Percentiles rank a stretch among this genome's conserved stretches.
phyloP scores from a whole-genome alignment of 192 early-diverging fungal genomes.

The Coemansia sp. region DNA sequence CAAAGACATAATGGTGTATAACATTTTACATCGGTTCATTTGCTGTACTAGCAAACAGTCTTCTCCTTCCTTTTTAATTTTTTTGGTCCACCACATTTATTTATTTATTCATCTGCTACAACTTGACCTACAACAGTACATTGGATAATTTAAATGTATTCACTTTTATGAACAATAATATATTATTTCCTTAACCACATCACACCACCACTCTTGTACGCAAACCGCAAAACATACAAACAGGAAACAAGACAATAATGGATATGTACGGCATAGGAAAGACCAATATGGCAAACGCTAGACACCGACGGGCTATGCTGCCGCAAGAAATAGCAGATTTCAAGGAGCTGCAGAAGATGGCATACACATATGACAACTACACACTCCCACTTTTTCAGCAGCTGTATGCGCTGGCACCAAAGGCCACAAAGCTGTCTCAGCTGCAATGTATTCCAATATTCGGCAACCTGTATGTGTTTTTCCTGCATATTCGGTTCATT shows the following conservation, averaged over 20 bases:
- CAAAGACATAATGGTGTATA: not conserved
- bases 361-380: slow-evolving; percentile 48
- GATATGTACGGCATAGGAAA: not conserved
- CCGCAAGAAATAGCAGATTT: slow-evolving; percentile 28
- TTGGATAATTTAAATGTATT: not conserved
- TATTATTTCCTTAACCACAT: not conserved
- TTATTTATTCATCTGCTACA: not conserved
- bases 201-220: too few species aligned
- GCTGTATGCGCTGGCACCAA: slow-evolving; percentile 23
- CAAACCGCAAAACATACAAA: not conserved
- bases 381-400: slow-evolving; percentile 32
- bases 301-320: slow-evolving; percentile 24
- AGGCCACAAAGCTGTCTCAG: slow-evolving; percentile 47
- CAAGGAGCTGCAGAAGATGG: slow-evolving; percentile 33
- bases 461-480: slow-evolving; percentile 39
- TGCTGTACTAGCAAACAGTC: not conserved
- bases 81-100: not conserved
- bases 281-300: not conserved
- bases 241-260: not conserved
- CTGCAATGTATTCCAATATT: slow-evolving; percentile 46
- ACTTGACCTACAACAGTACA: not conserved
- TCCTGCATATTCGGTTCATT: slow-evolving; percentile 28
- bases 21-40: too few species aligned
- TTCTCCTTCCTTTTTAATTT: not conserved
- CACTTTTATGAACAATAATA: not conserved